A percentile compares a stretch with the other conserved stretches of the same genome.
Conservation (phyloP, 768 basidiomycete genomes). For the Lactifluus pinguis region DNA sequence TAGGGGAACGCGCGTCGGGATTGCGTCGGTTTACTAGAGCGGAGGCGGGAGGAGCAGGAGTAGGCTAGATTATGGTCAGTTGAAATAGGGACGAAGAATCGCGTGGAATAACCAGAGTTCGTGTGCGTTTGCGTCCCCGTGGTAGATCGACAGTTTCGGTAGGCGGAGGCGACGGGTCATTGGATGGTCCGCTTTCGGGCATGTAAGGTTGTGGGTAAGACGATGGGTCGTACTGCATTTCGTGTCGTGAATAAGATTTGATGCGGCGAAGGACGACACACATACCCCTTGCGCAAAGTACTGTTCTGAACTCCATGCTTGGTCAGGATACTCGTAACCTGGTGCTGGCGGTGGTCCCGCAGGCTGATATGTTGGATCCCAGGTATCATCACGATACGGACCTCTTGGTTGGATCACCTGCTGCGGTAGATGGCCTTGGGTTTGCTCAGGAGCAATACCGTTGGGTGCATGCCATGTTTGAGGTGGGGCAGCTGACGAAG, state of each 20-base stretch:
- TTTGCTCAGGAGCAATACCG: constrained; percentile 57
- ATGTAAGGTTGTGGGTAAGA: constrained; percentile 53
- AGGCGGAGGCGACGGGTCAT: constrained; percentile 30
- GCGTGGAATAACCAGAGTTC: constrained; percentile 37
- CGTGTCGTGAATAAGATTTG: background rate
- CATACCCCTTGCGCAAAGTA: constrained; percentile 54
- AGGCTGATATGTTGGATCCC: constrained; percentile 49
- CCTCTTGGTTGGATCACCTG: constrained; percentile 20
- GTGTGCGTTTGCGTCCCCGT: constrained; percentile 61
- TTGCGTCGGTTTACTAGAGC: constrained; percentile 55
- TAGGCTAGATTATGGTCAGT: constrained; percentile 31
- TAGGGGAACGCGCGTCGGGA: constrained; percentile 70
- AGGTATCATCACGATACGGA: constrained; percentile 27
- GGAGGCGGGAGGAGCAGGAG: constrained; percentile 59
- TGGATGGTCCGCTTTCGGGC: constrained; percentile 38
- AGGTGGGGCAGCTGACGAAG: constrained; percentile 40
- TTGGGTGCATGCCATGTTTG: constrained; percentile 58
- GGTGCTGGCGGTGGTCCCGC: constrained; percentile 30
- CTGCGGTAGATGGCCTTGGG: constrained; percentile 40
- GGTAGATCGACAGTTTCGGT: constrained; percentile 29
- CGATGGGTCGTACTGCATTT: constrained; percentile 39
- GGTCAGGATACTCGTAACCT: constrained; percentile 53
- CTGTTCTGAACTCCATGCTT: constrained; percentile 33
- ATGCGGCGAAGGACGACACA: constrained; percentile 1
- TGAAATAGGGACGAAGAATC: background rate